Base-by-base conservation (phyloP, 805 yeast species). In the Pichia sporocuriosa region DNA sequence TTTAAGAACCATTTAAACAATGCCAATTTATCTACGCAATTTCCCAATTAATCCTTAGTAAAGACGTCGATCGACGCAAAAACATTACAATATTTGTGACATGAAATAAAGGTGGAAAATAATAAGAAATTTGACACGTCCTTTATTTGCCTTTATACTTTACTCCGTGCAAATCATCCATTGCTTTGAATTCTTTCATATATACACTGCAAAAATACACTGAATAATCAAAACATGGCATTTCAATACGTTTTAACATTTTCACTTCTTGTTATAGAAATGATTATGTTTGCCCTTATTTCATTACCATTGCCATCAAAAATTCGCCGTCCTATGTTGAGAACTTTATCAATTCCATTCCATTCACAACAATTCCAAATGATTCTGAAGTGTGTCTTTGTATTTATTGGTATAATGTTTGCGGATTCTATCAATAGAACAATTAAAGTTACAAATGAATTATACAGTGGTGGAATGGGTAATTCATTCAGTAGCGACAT, bases 401-500 rank as follows among this genome's bases (percentile, higher is more conserved):
- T 82, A 4, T 93, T 90, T 66, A 84, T 93, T 16, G 66, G 84
- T 33, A 75, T 93, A 26, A 70, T 93, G 48, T 93, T 93, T 59
- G 62, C 86, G 40, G 99, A 93, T 61, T 79, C 96, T 2, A 81
- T 88, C 49, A 88, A 86, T 64, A 76, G 96, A 46, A 89, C 87
- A 31, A 72, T 72, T 57, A 67, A 81, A 19, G 86, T 87, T 27
- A 70, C 76, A 29, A 67, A 70, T 35, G 95, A 85, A 56, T 66
- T 82, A 56, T 61, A 66, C 31, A 52, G 54, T 9, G n/a, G n/a
- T n/a, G n/a, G n/a, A n/a, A n/a, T n/a, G n/a, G 48, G 53, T 4
- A 52, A 54, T 26, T 9, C 22, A 11, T n/a, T 22, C 8, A 16
- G 20, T 23, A 34, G 30, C 49, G 2, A 52, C 15, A 25, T 54